Evolutionary conservation across 345 rosid genomes (phyloP).

Genomic region (Gossypium australe): DNA sequence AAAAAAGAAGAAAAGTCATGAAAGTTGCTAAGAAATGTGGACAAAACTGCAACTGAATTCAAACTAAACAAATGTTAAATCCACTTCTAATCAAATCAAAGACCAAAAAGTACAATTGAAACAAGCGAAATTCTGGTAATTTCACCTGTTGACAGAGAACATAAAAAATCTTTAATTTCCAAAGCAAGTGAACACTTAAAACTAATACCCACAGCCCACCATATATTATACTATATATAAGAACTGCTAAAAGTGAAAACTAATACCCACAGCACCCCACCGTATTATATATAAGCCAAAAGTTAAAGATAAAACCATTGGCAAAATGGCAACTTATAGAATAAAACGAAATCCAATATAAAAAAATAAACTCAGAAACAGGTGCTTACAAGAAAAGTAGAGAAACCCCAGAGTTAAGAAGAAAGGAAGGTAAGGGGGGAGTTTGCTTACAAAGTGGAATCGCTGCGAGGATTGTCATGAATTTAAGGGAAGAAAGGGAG

Average conservation of each 20-base stretch:
- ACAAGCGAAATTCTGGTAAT: neutral
- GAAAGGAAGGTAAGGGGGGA: neutral
- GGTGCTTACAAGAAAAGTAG: neutral
- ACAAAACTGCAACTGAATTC: neutral
- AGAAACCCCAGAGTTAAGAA: neutral
- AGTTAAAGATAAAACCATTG: conserved; percentile 3
- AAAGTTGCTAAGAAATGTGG: neutral
- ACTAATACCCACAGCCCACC: neutral
- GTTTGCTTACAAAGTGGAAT: neutral
- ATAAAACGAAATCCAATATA: neutral
- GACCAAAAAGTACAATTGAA: neutral
- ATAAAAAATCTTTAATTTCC: neutral
- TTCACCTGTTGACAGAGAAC: neutral
- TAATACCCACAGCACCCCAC: neutral
- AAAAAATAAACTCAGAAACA: neutral
- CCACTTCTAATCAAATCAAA: neutral
- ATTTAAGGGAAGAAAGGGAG: neutral
- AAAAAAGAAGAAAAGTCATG: neutral
- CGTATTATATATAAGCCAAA: neutral
- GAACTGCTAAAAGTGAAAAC: neutral
- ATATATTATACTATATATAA: neutral
- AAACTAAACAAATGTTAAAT: neutral
- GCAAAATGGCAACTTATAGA: neutral
- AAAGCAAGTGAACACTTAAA: neutral
- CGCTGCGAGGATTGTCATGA: neutral